These are phyloP conservation scores for Kalmanozyma brasiliensis DNA, from an alignment of 1,284 basidiomycete species.

Conservation along the genomic window DNA sequence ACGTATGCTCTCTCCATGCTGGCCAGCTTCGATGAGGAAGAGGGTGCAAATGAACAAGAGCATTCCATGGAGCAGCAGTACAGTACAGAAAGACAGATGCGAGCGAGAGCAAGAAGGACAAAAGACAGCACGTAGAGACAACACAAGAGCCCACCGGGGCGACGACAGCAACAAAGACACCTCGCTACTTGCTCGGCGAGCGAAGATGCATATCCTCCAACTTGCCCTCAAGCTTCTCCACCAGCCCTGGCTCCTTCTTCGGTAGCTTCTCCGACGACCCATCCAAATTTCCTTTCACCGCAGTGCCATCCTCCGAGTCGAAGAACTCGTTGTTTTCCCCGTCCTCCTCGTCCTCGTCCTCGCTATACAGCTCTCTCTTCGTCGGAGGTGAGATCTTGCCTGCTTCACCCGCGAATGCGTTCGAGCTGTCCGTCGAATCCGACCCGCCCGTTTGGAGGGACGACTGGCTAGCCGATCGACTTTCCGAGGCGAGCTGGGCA, in stretches of 20 bases:
- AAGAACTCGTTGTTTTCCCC: constrained; percentile 27
- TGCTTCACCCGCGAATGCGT: constrained; percentile 10
- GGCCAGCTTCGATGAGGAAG: too few species aligned
- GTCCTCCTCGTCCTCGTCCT: constrained; percentile 35
- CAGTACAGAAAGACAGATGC: too few species aligned
- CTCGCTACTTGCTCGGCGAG: constrained; percentile 17
- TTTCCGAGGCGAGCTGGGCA: constrained; percentile 46
- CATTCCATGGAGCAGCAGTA: too few species aligned
- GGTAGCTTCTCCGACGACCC: not conserved
- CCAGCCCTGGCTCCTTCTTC: constrained; percentile 19
- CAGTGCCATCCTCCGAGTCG: constrained; percentile 38
- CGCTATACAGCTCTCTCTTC: constrained; percentile 51
- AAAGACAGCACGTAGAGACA: not conserved
- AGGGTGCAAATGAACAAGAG: too few species aligned
- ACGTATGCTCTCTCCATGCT: too few species aligned
- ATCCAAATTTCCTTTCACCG: not conserved
- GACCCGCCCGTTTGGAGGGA: constrained; percentile 7
- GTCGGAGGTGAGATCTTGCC: constrained; percentile 46
- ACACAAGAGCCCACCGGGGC: too few species aligned
- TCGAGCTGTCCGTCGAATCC: not conserved
- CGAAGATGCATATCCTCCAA: constrained; percentile 20
- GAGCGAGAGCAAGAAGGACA: not conserved
- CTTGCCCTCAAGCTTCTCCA: constrained; percentile 36
- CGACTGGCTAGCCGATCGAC: constrained; percentile 13
- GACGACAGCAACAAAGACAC: too few species aligned